Conservation (phyloP, 495 filamentous ascomycete species). For the Penicillium tannophilum region DNA sequence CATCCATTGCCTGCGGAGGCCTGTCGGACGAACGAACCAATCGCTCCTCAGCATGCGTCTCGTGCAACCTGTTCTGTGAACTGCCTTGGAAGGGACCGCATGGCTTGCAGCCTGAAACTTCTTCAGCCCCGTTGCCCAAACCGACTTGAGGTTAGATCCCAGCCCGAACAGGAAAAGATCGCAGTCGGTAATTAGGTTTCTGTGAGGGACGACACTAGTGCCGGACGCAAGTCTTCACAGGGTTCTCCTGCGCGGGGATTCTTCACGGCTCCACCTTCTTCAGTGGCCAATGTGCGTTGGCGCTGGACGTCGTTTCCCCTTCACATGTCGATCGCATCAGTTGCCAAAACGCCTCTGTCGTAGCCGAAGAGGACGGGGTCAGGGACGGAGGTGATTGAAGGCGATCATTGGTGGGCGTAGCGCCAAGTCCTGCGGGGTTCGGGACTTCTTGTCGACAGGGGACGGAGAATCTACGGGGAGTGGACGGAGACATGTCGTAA, state of each 20-base stretch:
- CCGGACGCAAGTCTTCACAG: slow-evolving; percentile 18
- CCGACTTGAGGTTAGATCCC: not conserved
- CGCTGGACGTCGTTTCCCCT: slow-evolving; percentile 5
- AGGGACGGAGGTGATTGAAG: not conserved
- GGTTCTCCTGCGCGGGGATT: slow-evolving; percentile 17
- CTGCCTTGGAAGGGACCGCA: not conserved
- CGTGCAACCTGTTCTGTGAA: not conserved
- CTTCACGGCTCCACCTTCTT: slow-evolving; percentile 18
- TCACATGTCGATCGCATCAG: slow-evolving; percentile 15
- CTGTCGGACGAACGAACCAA: slow-evolving; percentile 8
- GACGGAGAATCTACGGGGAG: slow-evolving; percentile 26
- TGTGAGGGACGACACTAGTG: slow-evolving; percentile 8
- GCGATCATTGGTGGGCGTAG: slow-evolving; percentile 17
- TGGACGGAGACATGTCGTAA: not conserved
- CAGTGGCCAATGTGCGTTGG: not conserved
- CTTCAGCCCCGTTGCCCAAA: not conserved
- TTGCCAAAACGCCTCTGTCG: slow-evolving; percentile 15
- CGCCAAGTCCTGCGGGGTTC: slow-evolving; percentile 1
- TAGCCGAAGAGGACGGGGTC: slow-evolving; percentile 7
- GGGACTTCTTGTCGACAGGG: slow-evolving; percentile 19
- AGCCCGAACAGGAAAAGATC: not conserved
- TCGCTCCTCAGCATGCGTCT: not conserved
- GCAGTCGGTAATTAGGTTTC: slow-evolving; percentile 3
- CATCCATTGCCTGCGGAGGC: not conserved
- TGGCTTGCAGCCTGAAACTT: not conserved